Conservation (phyloP, 495 filamentous ascomycete species). For the Rostrohypoxylon terebratum region DNA sequence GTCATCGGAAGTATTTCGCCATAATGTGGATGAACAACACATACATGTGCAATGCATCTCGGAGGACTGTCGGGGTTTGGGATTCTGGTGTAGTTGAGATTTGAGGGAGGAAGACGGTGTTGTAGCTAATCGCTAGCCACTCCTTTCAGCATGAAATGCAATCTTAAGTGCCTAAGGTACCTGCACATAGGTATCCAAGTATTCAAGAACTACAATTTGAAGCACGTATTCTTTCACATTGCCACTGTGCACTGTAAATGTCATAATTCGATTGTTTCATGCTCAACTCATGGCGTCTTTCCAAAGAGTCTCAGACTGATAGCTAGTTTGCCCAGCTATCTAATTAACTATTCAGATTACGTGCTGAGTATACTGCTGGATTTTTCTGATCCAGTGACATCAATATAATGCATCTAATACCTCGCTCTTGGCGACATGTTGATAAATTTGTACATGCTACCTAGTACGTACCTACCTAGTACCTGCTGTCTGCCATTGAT, state of each 20-base stretch:
- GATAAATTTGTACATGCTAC: not conserved
- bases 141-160: slow-evolving; percentile 25
- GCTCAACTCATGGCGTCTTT: not conserved
- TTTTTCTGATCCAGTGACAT: slow-evolving; percentile 18
- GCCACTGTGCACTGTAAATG: not conserved
- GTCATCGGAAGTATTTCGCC: not conserved
- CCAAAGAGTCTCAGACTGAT: too few species aligned
- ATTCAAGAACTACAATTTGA: not conserved
- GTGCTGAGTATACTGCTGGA: slow-evolving; percentile 10
- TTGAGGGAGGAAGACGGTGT: slow-evolving; percentile 16
- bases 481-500: too few species aligned
- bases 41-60: slow-evolving; percentile 10
- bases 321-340: slow-evolving; percentile 7
- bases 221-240: not conserved
- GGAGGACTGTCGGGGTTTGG: slow-evolving; percentile 16
- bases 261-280: not conserved
- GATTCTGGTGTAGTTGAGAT: slow-evolving; percentile 1
- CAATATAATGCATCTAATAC: slow-evolving; percentile 23
- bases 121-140: slow-evolving; percentile 34
- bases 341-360: not conserved
- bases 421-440: not conserved
- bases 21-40: slow-evolving; percentile 14
- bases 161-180: not conserved
- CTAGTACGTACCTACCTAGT: not conserved
- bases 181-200: not conserved